Evolutionary conservation across 164 flowering plant species (phyloP).

Genomic region (Vitis riparia): DNA sequence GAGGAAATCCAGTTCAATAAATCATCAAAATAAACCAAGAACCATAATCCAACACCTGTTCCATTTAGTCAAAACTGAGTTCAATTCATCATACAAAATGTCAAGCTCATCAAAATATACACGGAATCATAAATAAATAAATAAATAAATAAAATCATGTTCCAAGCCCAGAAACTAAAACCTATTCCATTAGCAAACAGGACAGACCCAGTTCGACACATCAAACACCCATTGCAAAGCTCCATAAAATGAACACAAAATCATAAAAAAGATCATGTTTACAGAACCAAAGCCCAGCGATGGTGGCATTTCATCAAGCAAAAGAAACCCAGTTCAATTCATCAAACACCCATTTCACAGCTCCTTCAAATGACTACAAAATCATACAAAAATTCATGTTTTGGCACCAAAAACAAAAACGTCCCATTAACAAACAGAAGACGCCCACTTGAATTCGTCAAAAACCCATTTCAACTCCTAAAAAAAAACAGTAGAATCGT

Average conservation of each 20-base stretch:
- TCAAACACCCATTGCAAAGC: neutral
- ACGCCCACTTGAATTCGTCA: neutral
- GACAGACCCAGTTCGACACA: slow-evolving; percentile 4
- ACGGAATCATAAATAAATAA: no score
- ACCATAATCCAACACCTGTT: no score
- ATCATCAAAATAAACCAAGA: no score
- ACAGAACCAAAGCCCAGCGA: neutral
- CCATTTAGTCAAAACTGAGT: no score
- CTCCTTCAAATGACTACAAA: neutral
- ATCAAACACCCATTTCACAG: slow-evolving; percentile 1
- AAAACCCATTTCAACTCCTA: slow-evolving; percentile 1
- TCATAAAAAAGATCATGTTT: neutral
- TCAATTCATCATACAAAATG: no score
- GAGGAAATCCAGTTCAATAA: no score
- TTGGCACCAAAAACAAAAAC: neutral
- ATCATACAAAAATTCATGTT: neutral
- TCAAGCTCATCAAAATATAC: no score
- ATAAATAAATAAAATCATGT: no score
- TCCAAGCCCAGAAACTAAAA: no score
- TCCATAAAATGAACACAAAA: neutral
- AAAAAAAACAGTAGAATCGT: neutral
- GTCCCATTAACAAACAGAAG: neutral
- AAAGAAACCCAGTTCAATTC: neutral
- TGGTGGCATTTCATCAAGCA: neutral
- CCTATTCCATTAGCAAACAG: slow-evolving; percentile 1